Percentiles rank a stretch among this genome's conserved stretches.
Conservation (phyloP, 1,284 basidiomycete species). For the Tetrapyrgos nigripes region DNA sequence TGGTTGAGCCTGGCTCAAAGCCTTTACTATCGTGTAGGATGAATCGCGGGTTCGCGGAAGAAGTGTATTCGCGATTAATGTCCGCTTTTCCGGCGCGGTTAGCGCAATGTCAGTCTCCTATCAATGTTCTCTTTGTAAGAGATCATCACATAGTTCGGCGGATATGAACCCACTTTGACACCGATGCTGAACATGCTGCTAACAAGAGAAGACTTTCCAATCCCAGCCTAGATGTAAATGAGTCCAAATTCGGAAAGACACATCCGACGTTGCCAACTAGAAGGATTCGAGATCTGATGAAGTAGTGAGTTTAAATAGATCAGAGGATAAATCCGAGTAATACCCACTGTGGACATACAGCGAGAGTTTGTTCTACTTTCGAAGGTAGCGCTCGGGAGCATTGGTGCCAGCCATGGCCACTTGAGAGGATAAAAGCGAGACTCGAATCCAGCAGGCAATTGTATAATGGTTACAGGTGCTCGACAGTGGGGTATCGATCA, state of each 20-base stretch:
- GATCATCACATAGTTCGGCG: not conserved
- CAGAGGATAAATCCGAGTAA: not conserved
- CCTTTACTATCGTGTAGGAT: not conserved
- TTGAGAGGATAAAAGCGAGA: too few species aligned
- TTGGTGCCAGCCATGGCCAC: too few species aligned
- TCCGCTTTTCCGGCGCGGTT: not conserved
- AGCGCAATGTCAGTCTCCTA: not conserved
- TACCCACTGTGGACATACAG: not conserved
- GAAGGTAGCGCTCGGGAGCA: not conserved
- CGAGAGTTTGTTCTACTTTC: not conserved
- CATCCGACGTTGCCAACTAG: constrained; percentile 15
- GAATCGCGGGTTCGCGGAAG: not conserved
- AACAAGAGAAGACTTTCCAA: not conserved
- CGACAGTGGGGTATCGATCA: too few species aligned
- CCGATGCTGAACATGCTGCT: not conserved
- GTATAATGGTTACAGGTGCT: too few species aligned
- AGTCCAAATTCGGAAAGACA: not conserved
- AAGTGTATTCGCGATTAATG: not conserved
- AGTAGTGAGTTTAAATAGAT: not conserved
- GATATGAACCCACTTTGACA: not conserved
- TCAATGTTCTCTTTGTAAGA: not conserved
- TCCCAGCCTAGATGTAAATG: not conserved
- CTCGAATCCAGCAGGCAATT: too few species aligned
- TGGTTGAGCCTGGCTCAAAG: not conserved
- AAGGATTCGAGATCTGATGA: constrained; percentile 20